Evolutionary conservation across 2,329 filamentous ascomycete genomes (phyloP).

Genomic region (Emergomyces orientalis): DNA sequence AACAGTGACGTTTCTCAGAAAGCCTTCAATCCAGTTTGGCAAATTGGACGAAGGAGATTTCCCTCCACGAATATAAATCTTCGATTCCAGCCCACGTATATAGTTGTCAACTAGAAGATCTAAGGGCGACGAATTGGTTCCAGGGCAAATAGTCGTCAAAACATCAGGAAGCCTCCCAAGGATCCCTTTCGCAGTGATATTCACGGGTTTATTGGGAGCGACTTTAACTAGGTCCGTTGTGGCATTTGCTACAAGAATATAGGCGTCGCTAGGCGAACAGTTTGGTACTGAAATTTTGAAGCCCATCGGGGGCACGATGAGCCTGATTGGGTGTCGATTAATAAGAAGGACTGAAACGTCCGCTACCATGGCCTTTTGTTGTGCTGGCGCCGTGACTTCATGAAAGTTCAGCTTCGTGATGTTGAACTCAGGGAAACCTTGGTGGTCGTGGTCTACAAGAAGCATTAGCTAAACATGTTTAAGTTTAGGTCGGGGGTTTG

Average conservation of each 20-base stretch:
- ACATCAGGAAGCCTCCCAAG: constrained; percentile 64
- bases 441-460: constrained; percentile 51
- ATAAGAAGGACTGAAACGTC: constrained; percentile 63
- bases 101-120: constrained; percentile 74
- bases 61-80: constrained; percentile 74
- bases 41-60: constrained; percentile 56
- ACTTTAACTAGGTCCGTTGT: constrained; percentile 59
- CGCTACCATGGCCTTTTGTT: constrained; percentile 61
- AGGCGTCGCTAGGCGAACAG: constrained; percentile 60
- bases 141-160: constrained; percentile 64
- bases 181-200: constrained; percentile 60
- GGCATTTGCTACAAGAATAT: constrained; percentile 71
- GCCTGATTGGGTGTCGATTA: constrained; percentile 69
- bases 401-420: constrained; percentile 71
- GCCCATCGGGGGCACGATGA: constrained; percentile 67
- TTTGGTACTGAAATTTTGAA: constrained; percentile 82
- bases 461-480: constrained; percentile 6
- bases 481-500: constrained; percentile 14
- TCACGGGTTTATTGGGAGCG: constrained; percentile 57
- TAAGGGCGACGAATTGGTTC: constrained; percentile 68
- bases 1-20: constrained; percentile 72
- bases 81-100: constrained; percentile 67
- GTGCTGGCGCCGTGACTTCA: constrained; percentile 52
- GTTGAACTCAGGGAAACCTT: constrained; percentile 69
- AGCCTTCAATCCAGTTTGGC: constrained; percentile 71